A percentile compares a stretch with the other conserved stretches of the same genome.
Evolutionary conservation across 176 grass and related monocot genomes (phyloP).

Genomic region (Ananas comosus): DNA sequence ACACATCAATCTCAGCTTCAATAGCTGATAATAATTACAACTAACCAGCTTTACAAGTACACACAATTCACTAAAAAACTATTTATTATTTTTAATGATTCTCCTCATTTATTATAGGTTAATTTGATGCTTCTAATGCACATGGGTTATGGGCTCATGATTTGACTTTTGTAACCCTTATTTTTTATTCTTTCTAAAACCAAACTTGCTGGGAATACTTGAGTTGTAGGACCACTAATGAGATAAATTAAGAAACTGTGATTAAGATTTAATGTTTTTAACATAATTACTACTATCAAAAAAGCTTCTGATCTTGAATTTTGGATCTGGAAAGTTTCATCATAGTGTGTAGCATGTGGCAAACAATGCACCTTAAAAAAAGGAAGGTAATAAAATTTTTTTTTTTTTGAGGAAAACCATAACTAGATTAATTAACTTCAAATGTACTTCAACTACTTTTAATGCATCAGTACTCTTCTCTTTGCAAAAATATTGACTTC

Average conservation of each 20-base stretch:
- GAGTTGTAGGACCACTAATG: background rate
- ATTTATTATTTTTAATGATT: background rate
- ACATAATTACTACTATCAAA: background rate
- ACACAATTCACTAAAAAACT: background rate
- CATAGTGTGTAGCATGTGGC: slow-evolving; percentile 4
- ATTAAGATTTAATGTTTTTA: background rate
- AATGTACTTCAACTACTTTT: no score
- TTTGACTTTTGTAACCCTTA: slow-evolving; percentile 11
- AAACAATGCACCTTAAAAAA: slow-evolving; percentile 3
- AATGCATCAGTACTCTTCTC: no score
- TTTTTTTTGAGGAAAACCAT: background rate
- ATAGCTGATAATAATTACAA: slow-evolving; percentile 9
- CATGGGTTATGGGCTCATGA: slow-evolving; percentile 22
- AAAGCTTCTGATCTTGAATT: background rate
- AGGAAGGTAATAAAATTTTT: background rate
- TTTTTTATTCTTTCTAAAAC: slow-evolving; percentile 17
- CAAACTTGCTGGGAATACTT: background rate
- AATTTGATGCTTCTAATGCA: background rate
- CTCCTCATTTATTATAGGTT: background rate
- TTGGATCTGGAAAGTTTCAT: slow-evolving; percentile 6
- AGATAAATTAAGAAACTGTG: background rate
- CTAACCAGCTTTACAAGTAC: background rate
- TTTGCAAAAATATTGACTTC: no score
- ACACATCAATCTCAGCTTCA: background rate
- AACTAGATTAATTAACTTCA: background rate